Evolutionary conservation across 2,329 filamentous ascomycete species (phyloP), one percentile per base, ranked within the genome.

Genomic region (Fusarium proliferatum): DNA sequence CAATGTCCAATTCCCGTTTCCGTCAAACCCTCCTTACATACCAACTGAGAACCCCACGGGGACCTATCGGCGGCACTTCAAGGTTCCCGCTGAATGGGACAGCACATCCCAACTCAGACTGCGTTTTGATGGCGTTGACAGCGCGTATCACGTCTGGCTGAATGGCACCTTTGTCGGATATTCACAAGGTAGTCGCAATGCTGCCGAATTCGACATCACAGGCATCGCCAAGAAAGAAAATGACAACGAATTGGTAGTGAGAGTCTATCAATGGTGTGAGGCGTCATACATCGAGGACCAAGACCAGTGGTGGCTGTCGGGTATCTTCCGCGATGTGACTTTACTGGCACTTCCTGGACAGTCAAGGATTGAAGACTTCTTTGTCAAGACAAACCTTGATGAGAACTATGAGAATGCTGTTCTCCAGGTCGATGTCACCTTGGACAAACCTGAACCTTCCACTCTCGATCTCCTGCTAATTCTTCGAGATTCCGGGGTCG

Each of bases 231-330:
- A 67, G 30, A 48, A 62, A 1, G 46, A 30, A 0, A 15, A 17
- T 7, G 65, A 67, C 0, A 67, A 67, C 7, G 46, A 61, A 7
- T 8, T 67, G n/a, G 41, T 67, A 0, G 65, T 67, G 0, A 42
- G 62, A 19, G 65, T 67, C 1, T 67, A 67, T 23, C 65, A 67
- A 21, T 67, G 65, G 65, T 67, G 53, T 4, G 63, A 67, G 9
- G 65, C 53, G 0, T 67, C 65, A 1, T 67, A 67, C 3, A 67
- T 67, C 0, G 65, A 67, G 15, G 65, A 67, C 17, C 65, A 67
- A 19, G 65, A 67, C 19, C 65, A 67, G 34, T 67, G 65, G 65
- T 67, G 65, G 65, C n/a, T 67, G 4, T 67, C 65, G 9, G 65
- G 65, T 11, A 67, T 67, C 8, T 67, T 67, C 9, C 63, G 65